phyloP scores from a whole-genome alignment of 192 early-diverging fungal species.

The Linnemannia elongata region DNA sequence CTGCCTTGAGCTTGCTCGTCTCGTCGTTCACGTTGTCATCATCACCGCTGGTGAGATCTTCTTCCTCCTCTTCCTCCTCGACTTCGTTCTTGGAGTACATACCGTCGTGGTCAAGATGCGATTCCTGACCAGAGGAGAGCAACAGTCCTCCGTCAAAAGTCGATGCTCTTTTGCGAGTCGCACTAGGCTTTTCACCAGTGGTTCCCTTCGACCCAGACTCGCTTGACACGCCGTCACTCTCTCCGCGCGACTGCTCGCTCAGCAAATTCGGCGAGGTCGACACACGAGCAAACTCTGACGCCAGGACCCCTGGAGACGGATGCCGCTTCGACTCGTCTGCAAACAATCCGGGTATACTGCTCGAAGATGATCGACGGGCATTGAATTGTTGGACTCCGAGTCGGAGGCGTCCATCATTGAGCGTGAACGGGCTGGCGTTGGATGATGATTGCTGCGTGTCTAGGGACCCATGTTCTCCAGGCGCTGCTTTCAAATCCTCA shows the following conservation, averaged over 20 bases:
- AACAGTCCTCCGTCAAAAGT: conserved; percentile 54
- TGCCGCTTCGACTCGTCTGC: conserved; percentile 20
- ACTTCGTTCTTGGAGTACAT: conserved; percentile 15
- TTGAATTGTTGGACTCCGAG: conserved; percentile 19
- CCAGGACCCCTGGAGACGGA: not conserved
- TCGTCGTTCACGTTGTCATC: conserved; percentile 23
- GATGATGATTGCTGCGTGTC: not conserved
- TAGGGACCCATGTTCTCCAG: not conserved
- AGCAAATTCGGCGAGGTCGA: conserved; percentile 28
- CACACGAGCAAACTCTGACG: conserved; percentile 26
- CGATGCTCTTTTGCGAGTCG: conserved; percentile 46
- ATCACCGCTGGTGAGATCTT: conserved; percentile 44
- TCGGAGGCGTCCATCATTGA: conserved; percentile 22
- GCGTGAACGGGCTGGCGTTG: conserved; percentile 6
- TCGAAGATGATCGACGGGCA: conserved; percentile 43
- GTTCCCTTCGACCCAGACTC: not conserved
- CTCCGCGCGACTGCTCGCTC: not conserved
- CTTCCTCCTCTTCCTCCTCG: conserved; percentile 26
- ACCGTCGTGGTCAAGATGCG: not conserved
- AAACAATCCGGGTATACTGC: conserved; percentile 39
- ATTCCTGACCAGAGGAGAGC: conserved; percentile 14
- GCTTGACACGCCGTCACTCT: not conserved
- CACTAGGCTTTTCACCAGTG: not conserved
- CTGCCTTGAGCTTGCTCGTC: not conserved
- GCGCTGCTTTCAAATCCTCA: not conserved